phyloP scores from a whole-genome alignment of 2,329 filamentous ascomycete genomes.

The Capronia epimyces region DNA sequence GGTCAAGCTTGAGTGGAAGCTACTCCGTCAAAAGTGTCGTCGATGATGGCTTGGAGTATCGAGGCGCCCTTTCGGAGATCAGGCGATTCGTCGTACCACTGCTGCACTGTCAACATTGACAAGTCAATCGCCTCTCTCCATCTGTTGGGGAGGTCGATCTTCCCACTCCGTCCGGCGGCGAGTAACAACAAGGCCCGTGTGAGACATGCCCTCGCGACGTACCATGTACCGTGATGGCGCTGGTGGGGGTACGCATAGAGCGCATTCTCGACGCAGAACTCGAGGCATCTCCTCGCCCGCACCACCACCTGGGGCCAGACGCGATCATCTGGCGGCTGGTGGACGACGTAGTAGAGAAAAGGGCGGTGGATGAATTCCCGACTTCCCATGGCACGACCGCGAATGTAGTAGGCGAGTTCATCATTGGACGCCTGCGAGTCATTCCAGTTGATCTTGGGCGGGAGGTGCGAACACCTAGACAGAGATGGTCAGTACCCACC shows the following conservation, averaged over 20 bases:
- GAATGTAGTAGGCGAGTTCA: neutral
- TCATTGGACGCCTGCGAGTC: neutral
- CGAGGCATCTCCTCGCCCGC: neutral
- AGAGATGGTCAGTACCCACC: no score
- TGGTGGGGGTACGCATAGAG: neutral
- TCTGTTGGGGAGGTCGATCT: neutral
- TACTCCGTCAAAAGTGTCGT: no score
- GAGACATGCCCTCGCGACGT: neutral
- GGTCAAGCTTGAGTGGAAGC: no score
- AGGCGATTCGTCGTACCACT: no score
- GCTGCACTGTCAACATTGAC: no score
- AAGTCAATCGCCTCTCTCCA: no score
- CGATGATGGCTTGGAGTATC: no score
- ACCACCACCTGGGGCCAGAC: neutral
- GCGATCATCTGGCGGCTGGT: neutral
- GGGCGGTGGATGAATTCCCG: neutral
- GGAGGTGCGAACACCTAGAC: no score
- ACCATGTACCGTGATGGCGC: conserved; percentile 5
- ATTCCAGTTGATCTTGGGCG: no score
- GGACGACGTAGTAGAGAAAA: neutral
- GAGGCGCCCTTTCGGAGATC: no score
- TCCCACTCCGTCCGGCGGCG: neutral
- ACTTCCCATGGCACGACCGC: neutral
- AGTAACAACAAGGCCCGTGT: neutral
- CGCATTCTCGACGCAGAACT: neutral